Conservation (phyloP, 2,329 filamentous ascomycete species). For the Huntiella decipiens region DNA sequence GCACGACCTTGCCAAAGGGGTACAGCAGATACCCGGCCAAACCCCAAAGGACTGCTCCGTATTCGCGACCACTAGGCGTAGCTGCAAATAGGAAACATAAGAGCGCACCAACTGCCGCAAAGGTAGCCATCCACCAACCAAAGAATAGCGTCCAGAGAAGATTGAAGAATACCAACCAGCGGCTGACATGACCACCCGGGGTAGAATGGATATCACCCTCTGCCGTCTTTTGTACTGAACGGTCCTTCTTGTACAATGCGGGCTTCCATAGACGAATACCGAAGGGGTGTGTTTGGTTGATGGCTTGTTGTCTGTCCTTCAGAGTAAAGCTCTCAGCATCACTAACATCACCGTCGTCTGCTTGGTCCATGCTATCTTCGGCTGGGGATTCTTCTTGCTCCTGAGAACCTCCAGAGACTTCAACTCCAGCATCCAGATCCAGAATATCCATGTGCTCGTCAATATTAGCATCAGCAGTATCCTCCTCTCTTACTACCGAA, state of each 20-base stretch:
- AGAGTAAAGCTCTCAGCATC: conserved; percentile 96
- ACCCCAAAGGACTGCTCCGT: conserved; percentile 69
- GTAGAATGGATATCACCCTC: conserved; percentile 94
- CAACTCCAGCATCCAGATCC: conserved; percentile 14
- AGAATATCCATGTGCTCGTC: conserved; percentile 13
- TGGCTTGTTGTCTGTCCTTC: conserved; percentile 89
- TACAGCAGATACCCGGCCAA: conserved; percentile 79
- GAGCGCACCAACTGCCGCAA: conserved; percentile 54
- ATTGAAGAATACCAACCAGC: conserved; percentile 75
- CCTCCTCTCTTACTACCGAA: conserved; percentile 13
- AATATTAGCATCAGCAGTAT: conserved; percentile 24
- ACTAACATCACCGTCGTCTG: conserved; percentile 55
- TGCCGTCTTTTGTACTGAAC: conserved; percentile 88
- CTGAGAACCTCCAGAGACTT: conserved; percentile 14
- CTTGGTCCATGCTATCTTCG: conserved; percentile 29
- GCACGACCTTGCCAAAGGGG: conserved; percentile 91
- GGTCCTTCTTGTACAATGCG: conserved; percentile 89
- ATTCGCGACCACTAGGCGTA: conserved; percentile 62
- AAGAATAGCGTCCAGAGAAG: conserved; percentile 77
- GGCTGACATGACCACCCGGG: conserved; percentile 70
- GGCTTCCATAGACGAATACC: conserved; percentile 99
- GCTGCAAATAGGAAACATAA: conserved; percentile 67
- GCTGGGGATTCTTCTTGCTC: conserved; percentile 18
- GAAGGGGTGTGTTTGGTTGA: conserved; percentile 97
- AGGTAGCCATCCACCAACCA: conserved; percentile 83